A percentile compares a stretch with the other conserved stretches of the same genome.
phyloP scores from a whole-genome alignment of 352 stramenopile species.

The Pythium phragmitis region DNA sequence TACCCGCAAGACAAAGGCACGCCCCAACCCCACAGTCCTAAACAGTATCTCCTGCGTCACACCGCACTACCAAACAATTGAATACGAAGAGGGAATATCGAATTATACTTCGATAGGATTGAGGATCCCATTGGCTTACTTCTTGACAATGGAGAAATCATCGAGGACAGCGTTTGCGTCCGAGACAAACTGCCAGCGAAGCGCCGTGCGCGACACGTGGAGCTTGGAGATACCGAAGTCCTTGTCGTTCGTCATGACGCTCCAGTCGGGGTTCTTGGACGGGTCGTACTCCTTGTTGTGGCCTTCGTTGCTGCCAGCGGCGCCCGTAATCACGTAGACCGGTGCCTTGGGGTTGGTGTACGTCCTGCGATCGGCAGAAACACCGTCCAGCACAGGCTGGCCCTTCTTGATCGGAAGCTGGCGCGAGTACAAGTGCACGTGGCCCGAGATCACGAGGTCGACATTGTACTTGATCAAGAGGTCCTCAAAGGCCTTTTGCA shows the following conservation, averaged over 20 bases:
- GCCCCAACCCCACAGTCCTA: too few species aligned
- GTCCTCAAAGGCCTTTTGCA: slow-evolving; percentile 54
- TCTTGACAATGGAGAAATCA: slow-evolving; percentile 7
- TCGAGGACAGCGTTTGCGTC: slow-evolving; percentile 16
- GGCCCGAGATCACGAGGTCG: slow-evolving; percentile 48
- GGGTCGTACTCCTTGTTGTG: slow-evolving; percentile 17
- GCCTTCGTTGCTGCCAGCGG: slow-evolving; percentile 28
- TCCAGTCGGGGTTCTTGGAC: slow-evolving; percentile 14
- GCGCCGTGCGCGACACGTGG: slow-evolving; percentile 26
- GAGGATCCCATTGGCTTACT: background rate
- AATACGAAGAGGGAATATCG: too few species aligned
- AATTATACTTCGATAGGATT: too few species aligned
- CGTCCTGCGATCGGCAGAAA: slow-evolving; percentile 36
- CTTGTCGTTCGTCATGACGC: slow-evolving; percentile 22
- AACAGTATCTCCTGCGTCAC: too few species aligned
- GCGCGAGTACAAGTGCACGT: slow-evolving; percentile 59
- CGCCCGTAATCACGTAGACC: slow-evolving; percentile 46
- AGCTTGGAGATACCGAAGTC: slow-evolving; percentile 37
- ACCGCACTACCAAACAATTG: too few species aligned
- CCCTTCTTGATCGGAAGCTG: slow-evolving; percentile 43
- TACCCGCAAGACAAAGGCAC: too few species aligned
- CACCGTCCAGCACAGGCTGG: slow-evolving; percentile 36
- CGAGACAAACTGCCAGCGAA: slow-evolving; percentile 25
- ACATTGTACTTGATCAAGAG: slow-evolving; percentile 64
- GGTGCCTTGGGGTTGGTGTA: slow-evolving; percentile 49